Evolutionary conservation across 208 protist species (phyloP).

Genomic region (Wallacemonas sp.): DNA sequence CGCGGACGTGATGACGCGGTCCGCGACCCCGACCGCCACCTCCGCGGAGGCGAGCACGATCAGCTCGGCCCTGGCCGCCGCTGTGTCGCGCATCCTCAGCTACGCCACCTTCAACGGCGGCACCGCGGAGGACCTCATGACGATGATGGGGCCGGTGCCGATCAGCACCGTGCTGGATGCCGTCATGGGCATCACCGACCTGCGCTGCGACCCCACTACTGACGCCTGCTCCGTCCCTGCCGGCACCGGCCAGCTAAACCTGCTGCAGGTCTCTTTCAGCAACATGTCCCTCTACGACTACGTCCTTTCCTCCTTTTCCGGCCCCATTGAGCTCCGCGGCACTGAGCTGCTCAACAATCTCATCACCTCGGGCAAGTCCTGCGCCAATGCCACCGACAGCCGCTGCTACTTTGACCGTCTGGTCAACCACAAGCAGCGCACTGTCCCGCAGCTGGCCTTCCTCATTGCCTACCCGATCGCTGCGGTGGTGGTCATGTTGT

Average conservation of each 20-base stretch:
- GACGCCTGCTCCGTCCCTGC: not conserved
- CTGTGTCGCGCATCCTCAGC: not conserved
- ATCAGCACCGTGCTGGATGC: not conserved
- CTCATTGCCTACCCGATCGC: slow-evolving; percentile 18
- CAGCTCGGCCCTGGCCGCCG: not conserved
- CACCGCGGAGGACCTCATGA: slow-evolving; percentile 7
- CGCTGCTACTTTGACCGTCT: slow-evolving; percentile 6
- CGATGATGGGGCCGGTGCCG: slow-evolving; percentile 1
- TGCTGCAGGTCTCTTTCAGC: not conserved
- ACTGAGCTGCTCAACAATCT: not conserved
- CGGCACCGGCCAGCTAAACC: not conserved
- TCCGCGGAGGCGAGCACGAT: not conserved
- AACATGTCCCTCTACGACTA: slow-evolving; percentile 5
- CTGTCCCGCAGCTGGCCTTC: slow-evolving; percentile 8
- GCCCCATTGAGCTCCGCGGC: not conserved
- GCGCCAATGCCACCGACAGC: not conserved
- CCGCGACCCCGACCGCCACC: not conserved
- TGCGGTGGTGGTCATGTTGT: not conserved
- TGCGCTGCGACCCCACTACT: not conserved
- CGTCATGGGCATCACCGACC: not conserved
- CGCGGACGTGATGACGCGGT: not conserved
- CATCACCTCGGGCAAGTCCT: not conserved
- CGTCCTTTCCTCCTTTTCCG: not conserved
- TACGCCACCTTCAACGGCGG: slow-evolving; percentile 1
- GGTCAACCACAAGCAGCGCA: not conserved